Percentiles rank a stretch among this genome's conserved stretches.
Conservation (phyloP, 2,329 filamentous ascomycete species). For the Graphilbum fragrans region DNA sequence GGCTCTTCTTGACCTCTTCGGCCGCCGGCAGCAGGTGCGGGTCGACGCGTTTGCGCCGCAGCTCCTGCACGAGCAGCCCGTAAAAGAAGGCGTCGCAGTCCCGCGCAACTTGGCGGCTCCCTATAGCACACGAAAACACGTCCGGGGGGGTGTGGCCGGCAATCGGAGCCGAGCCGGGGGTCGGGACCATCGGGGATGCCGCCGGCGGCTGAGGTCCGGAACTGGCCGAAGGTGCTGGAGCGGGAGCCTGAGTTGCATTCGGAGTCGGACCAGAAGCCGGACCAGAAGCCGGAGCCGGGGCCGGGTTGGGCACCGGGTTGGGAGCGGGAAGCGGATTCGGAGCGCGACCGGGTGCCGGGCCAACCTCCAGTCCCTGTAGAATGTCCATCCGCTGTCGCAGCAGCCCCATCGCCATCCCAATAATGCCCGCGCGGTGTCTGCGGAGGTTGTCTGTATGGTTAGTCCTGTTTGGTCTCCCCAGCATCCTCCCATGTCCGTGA, state of each 20-base stretch:
- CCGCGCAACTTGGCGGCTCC: neutral
- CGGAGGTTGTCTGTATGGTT: neutral
- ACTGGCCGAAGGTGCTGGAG: neutral
- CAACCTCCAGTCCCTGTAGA: too few relatives aligned
- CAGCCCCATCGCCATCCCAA: constrained; percentile 1
- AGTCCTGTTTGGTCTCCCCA: too few relatives aligned
- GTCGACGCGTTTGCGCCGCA: neutral
- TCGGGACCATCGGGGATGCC: neutral
- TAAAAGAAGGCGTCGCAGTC: constrained; percentile 6
- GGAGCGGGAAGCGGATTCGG: too few relatives aligned
- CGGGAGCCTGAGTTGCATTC: neutral
- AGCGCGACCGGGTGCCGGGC: too few relatives aligned
- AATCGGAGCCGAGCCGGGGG: neutral
- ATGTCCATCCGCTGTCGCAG: neutral
- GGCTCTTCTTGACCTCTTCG: constrained; percentile 1
- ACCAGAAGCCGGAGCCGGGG: too few relatives aligned
- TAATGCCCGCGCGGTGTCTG: neutral
- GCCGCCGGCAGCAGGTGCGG: constrained; percentile 1
- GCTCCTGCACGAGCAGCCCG: constrained; percentile 5
- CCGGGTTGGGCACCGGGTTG: too few relatives aligned
- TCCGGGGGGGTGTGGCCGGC: too few relatives aligned
- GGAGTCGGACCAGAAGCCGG: neutral
- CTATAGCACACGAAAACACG: too few relatives aligned
- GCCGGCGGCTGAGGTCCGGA: neutral
- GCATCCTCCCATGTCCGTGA: too few relatives aligned